Conservation (phyloP, 1,284 basidiomycete species). For the Apiotrichum laibachii region DNA sequence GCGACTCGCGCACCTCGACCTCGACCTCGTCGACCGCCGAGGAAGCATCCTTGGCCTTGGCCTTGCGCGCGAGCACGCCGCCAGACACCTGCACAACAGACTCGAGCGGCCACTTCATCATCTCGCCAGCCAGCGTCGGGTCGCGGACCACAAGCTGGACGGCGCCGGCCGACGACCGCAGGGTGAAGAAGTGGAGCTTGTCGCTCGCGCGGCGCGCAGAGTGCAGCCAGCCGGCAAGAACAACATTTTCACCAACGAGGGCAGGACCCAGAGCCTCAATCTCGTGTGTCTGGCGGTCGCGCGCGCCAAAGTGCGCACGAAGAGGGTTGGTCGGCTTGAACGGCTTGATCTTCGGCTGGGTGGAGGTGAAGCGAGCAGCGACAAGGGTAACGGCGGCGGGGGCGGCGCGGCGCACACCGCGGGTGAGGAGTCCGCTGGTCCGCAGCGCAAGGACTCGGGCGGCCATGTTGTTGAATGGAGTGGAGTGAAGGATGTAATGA, state of each 20-base stretch:
- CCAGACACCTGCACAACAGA: conserved; percentile 73
- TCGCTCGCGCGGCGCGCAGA: conserved; percentile 56
- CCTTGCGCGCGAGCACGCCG: conserved; percentile 63
- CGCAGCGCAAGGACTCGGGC: conserved; percentile 2
- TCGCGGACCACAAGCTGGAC: conserved; percentile 64
- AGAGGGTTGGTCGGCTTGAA: conserved; percentile 5
- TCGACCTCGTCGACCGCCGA: conserved; percentile 68
- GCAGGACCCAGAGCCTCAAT: conserved; percentile 61
- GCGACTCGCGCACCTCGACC: conserved; percentile 67
- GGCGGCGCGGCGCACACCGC: background rate
- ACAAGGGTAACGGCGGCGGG: background rate
- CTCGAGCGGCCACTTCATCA: conserved; percentile 68
- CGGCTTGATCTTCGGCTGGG: conserved; percentile 7
- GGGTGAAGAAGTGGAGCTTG: conserved; percentile 54
- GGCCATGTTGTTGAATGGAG: conserved; percentile 1
- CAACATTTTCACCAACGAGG: conserved; percentile 60
- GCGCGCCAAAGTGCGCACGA: conserved; percentile 20
- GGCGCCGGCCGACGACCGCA: conserved; percentile 71
- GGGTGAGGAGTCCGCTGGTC: background rate
- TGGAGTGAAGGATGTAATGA: background rate
- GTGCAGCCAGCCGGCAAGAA: conserved; percentile 74
- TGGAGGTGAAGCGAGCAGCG: background rate
- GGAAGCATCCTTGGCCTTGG: conserved; percentile 45
- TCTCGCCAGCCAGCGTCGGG: conserved; percentile 51
- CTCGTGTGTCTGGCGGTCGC: conserved; percentile 56